Conservation (phyloP, 2,329 filamentous ascomycete species). For the Stachybotrys elegans region DNA sequence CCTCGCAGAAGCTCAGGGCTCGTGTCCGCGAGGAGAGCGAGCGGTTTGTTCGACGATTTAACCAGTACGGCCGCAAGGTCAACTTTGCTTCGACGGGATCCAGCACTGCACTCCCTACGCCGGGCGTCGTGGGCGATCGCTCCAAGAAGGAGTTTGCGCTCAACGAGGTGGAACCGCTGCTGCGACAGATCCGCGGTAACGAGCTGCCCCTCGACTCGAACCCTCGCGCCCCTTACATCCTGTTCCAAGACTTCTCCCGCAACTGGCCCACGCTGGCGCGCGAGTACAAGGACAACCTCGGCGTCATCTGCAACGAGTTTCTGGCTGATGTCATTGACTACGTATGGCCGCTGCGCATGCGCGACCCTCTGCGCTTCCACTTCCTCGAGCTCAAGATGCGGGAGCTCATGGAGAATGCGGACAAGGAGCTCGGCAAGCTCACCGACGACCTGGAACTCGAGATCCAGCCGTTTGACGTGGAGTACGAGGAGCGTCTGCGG, state of each 20-base stretch:
- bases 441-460: constrained; percentile 48
- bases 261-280: constrained; percentile 48
- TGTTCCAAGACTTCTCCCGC: constrained; percentile 48
- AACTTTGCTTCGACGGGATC: constrained; percentile 29
- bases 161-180: constrained; percentile 42
- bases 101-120: constrained; percentile 18
- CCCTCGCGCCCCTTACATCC: constrained; percentile 47
- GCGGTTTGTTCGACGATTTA: constrained; percentile 41
- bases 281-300: constrained; percentile 50
- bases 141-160: constrained; percentile 43
- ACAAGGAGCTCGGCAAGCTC: constrained; percentile 39
- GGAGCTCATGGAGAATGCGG: constrained; percentile 39
- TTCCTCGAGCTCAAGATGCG: constrained; percentile 46
- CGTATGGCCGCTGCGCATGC: constrained; percentile 46
- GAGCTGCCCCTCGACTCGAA: constrained; percentile 49
- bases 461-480: constrained; percentile 48
- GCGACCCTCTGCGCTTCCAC: constrained; percentile 41
- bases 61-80: constrained; percentile 44
- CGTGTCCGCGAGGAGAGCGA: constrained; percentile 48
- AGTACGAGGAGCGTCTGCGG: constrained; percentile 45
- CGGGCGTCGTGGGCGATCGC: constrained; percentile 26
- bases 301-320: constrained; percentile 50
- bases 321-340: constrained; percentile 46
- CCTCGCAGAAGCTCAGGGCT: constrained; percentile 45
- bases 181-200: constrained; percentile 46